Conservation (phyloP, 2,329 filamentous ascomycete species). For the Amesomyces nigricolor region DNA sequence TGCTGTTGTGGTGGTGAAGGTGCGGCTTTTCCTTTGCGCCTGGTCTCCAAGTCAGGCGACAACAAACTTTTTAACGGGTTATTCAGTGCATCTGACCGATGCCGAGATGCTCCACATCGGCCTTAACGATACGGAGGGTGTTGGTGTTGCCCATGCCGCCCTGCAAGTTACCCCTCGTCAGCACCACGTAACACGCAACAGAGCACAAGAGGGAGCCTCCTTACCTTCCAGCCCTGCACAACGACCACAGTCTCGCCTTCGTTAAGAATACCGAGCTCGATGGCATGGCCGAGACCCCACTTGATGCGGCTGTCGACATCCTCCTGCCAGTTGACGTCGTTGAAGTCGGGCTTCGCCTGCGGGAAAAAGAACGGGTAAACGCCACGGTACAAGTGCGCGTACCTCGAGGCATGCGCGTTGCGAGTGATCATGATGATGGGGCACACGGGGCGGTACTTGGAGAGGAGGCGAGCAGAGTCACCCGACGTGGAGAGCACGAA, state of each 20-base stretch:
- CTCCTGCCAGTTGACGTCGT: constrained; percentile 92
- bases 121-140: constrained; percentile 62
- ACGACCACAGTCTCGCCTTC: constrained; percentile 72
- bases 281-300: constrained; percentile 87
- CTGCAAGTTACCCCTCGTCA: constrained; percentile 21
- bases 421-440: constrained; percentile 99
- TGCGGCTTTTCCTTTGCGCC: no score
- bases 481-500: constrained; percentile 94
- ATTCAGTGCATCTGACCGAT: constrained; percentile 39
- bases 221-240: constrained; percentile 74
- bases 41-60: no score
- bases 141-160: constrained; percentile 90
- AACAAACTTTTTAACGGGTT: no score
- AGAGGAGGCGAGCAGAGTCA: constrained; percentile 87
- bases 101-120: constrained; percentile 53
- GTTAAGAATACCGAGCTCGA: constrained; percentile 71
- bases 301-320: constrained; percentile 96
- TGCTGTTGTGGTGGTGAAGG: neutral
- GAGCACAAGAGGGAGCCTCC: neutral
- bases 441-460: constrained; percentile 98
- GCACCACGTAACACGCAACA: neutral
- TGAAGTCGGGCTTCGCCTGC: constrained; percentile 91
- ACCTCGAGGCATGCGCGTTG: constrained; percentile 76
- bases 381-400: constrained; percentile 91
- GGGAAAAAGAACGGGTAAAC: constrained; percentile 97